Evolutionary conservation across 208 protist genomes (phyloP).

Genomic region (Strigomonas culicis): DNA sequence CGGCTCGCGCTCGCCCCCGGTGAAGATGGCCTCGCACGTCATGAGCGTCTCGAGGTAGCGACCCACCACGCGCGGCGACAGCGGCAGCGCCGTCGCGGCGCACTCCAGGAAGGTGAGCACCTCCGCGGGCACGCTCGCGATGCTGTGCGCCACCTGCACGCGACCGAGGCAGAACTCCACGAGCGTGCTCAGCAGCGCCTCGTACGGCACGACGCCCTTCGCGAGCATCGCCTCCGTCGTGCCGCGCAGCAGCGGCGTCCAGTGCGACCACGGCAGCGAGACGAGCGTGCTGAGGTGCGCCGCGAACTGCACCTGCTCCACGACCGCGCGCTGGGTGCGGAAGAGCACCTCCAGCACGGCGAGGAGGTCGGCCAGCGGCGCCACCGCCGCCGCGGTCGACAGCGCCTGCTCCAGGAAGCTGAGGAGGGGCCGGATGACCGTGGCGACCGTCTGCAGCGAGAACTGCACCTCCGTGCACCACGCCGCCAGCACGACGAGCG

Average conservation of each 20-base stretch:
- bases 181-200: slow-evolving; percentile 5
- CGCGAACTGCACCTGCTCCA: slow-evolving; percentile 46
- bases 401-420: slow-evolving; percentile 22
- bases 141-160: slow-evolving; percentile 33
- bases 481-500: slow-evolving; percentile 65
- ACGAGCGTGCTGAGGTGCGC: slow-evolving; percentile 47
- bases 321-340: slow-evolving; percentile 42
- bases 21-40: slow-evolving; percentile 17
- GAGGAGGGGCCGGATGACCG: slow-evolving; percentile 58
- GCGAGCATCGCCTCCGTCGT: slow-evolving; percentile 16
- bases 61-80: slow-evolving; percentile 37
- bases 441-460: slow-evolving; percentile 45
- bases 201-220: slow-evolving; percentile 10
- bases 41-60: slow-evolving; percentile 44
- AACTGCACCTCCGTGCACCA: slow-evolving; percentile 70
- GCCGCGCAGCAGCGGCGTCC: slow-evolving; percentile 7
- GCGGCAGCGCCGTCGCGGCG: slow-evolving; percentile 60
- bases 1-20: slow-evolving; percentile 1
- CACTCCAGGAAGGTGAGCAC: slow-evolving; percentile 57
- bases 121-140: slow-evolving; percentile 53
- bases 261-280: slow-evolving; percentile 56
- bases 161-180: slow-evolving; percentile 29
- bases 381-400: slow-evolving; percentile 16
- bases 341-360: slow-evolving; percentile 60
- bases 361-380: slow-evolving; percentile 50